A percentile compares a stretch with the other conserved stretches of the same genome.
These are phyloP conservation scores for Termitomyces sp. DNA, from an alignment of 768 basidiomycete genomes.

Conservation along the genomic window DNA sequence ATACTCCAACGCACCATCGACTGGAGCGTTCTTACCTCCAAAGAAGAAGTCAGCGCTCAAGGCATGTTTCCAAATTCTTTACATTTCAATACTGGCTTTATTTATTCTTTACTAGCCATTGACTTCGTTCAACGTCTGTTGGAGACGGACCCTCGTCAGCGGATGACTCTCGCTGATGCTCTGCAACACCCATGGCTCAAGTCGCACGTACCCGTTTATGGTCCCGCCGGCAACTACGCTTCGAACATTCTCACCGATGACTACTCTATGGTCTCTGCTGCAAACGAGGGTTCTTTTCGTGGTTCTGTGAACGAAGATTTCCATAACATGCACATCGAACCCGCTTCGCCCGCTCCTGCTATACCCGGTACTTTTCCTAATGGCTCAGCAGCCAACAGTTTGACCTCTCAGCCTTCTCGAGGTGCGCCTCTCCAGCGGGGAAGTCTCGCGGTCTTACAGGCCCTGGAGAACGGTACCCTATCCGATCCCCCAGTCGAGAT, in stretches of 20 bases:
- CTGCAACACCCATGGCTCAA: conserved; percentile 77
- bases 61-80: conserved; percentile 37
- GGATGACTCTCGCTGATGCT: conserved; percentile 74
- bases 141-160: conserved; percentile 54
- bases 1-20: conserved; percentile 61
- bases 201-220: conserved; percentile 31
- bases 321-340: conserved; percentile 31
- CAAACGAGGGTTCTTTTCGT: conserved; percentile 14
- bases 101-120: conserved; percentile 38
- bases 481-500: conserved; percentile 60
- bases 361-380: conserved; percentile 16
- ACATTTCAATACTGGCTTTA: background rate
- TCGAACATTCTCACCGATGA: conserved; percentile 15
- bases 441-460: conserved; percentile 45
- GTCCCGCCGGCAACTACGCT: conserved; percentile 1
- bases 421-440: conserved; percentile 45
- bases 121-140: conserved; percentile 72
- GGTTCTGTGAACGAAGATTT: conserved; percentile 30
- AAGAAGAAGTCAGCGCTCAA: conserved; percentile 38
- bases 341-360: conserved; percentile 11
- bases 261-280: conserved; percentile 24
- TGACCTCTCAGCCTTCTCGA: conserved; percentile 25
- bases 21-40: conserved; percentile 46
- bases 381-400: conserved; percentile 10
- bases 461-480: conserved; percentile 41